Evolutionary conservation across 768 basidiomycete genomes (phyloP).

Genomic region (Tulasnella sp.): DNA sequence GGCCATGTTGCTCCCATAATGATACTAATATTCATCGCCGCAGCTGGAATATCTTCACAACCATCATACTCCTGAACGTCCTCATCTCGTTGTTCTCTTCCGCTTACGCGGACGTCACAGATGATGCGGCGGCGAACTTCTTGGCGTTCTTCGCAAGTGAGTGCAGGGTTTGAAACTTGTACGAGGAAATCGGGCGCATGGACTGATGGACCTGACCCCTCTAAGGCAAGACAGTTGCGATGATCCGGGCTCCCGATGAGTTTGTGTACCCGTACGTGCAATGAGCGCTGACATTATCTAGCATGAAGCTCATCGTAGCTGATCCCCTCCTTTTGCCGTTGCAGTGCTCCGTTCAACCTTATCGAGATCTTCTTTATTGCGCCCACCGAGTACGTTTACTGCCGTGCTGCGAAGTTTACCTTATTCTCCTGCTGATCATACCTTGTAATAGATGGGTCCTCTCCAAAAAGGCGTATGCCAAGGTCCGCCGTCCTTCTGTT

Average conservation of each 20-base stretch:
- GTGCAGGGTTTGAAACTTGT: conserved; percentile 12
- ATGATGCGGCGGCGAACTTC: conserved; percentile 83
- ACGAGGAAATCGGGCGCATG: neutral
- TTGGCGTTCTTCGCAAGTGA: conserved; percentile 84
- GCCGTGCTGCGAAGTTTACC: neutral
- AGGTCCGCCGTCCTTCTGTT: conserved; percentile 30
- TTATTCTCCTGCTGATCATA: neutral
- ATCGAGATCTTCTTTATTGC: conserved; percentile 70
- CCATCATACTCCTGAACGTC: conserved; percentile 80
- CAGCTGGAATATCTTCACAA: conserved; percentile 77
- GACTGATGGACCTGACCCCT: neutral
- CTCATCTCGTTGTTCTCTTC: conserved; percentile 93
- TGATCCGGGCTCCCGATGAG: conserved; percentile 81
- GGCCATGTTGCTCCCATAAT: no score
- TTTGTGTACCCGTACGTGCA: conserved; percentile 14
- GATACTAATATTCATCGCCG: neutral
- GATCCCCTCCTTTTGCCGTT: conserved; percentile 50
- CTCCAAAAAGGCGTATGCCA: conserved; percentile 45
- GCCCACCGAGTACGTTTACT: conserved; percentile 65
- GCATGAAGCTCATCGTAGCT: conserved; percentile 24
- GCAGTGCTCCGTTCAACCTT: conserved; percentile 87
- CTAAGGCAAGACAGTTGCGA: conserved; percentile 27
- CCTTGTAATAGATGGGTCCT: conserved; percentile 29
- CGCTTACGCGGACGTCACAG: conserved; percentile 78
- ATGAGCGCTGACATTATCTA: neutral